These are phyloP conservation scores for Silene vulgaris DNA, from an alignment of 179 eudicot genomes.

Conservation along the genomic window DNA sequence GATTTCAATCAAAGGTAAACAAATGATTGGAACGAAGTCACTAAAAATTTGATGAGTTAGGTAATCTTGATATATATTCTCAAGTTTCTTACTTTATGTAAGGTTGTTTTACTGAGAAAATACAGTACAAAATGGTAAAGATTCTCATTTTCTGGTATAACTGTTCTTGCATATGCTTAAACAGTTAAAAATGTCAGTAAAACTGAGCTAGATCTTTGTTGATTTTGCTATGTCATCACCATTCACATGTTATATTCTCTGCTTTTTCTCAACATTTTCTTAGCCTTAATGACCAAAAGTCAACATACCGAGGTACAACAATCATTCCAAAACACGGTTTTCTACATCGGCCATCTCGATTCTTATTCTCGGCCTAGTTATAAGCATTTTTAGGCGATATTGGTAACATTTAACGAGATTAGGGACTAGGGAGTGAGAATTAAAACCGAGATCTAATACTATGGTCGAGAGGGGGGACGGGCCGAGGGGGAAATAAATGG, in stretches of 20 bases:
- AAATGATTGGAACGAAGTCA: too few species aligned
- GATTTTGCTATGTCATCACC: neutral
- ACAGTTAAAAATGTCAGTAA: neutral
- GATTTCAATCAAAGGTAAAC: too few species aligned
- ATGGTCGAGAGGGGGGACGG: too few species aligned
- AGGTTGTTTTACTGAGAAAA: neutral
- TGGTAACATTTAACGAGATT: too few species aligned
- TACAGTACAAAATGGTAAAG: conserved; percentile 12
- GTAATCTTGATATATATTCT: neutral
- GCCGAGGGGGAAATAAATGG: neutral
- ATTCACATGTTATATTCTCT: conserved; percentile 17
- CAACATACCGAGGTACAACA: neutral
- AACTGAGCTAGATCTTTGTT: conserved; percentile 6
- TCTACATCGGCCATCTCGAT: too few species aligned
- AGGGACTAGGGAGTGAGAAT: too few species aligned
- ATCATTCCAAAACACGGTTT: neutral
- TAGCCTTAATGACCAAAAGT: conserved; percentile 4
- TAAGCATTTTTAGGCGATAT: too few species aligned
- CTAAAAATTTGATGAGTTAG: neutral
- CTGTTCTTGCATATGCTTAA: conserved; percentile 14
- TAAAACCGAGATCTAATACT: too few species aligned
- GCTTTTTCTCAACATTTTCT: conserved; percentile 17
- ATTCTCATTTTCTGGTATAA: conserved; percentile 2
- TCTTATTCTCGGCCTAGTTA: too few species aligned
- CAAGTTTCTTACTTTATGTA: neutral